A percentile compares a stretch with the other conserved stretches of the same genome.
Evolutionary conservation across 257 asterid species (phyloP).

Genomic region (Rhazya stricta): DNA sequence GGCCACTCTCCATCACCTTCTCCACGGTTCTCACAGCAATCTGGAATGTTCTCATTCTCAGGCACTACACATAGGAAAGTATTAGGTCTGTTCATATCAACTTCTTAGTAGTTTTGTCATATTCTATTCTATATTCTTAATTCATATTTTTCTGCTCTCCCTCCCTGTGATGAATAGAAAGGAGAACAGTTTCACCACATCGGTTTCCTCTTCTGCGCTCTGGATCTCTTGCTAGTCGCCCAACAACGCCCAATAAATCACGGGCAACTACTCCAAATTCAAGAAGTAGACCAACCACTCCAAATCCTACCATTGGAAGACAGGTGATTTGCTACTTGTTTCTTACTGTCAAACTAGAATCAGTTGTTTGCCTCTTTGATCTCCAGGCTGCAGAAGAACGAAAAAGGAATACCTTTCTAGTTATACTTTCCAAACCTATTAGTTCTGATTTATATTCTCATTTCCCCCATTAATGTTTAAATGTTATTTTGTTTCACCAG

Average conservation of each 20-base stretch:
- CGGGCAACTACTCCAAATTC: constrained; percentile 60
- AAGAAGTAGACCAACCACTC: constrained; percentile 64
- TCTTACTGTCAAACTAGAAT: not conserved
- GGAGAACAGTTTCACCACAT: constrained; percentile 68
- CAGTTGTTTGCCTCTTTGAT: not conserved
- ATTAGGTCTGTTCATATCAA: constrained; percentile 41
- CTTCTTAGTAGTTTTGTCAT: not conserved
- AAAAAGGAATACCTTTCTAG: not conserved
- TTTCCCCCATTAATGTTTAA: not conserved
- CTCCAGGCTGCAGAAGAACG: not conserved
- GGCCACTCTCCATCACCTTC: constrained; percentile 50
- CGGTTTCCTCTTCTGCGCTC: constrained; percentile 80
- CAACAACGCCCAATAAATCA: constrained; percentile 64
- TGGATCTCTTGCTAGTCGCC: constrained; percentile 66
- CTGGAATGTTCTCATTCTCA: constrained; percentile 53
- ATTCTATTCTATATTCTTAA: not conserved
- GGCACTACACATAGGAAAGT: constrained; percentile 44
- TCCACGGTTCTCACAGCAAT: constrained; percentile 42
- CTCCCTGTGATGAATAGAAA: constrained; percentile 50
- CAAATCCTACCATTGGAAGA: constrained; percentile 58
- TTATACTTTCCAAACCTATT: not conserved
- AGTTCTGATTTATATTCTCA: constrained; percentile 6
- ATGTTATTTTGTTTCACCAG: constrained; percentile 32
- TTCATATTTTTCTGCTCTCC: constrained; percentile 3
- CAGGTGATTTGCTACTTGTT: constrained; percentile 19